Evolutionary conservation across 257 asterid species (phyloP).

Genomic region (Lycium ferocissimum): DNA sequence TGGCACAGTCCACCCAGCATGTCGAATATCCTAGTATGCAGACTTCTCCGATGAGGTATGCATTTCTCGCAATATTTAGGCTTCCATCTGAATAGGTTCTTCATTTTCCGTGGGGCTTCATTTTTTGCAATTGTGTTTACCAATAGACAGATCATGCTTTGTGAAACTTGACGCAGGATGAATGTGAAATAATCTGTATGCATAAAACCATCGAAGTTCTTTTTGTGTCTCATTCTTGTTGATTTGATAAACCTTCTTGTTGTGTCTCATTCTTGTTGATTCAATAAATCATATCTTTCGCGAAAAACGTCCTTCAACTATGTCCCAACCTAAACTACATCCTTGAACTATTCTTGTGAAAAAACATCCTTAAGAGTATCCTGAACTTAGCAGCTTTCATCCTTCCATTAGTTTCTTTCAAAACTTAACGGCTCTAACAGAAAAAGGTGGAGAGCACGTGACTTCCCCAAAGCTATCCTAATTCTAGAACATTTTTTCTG

Average conservation of each 20-base stretch:
- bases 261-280: not conserved
- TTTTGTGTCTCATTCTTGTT: not conserved
- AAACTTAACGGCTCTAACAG: not conserved
- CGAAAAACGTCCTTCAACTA: not conserved
- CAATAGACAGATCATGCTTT: conserved; percentile 1
- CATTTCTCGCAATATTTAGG: not conserved
- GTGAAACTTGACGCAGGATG: conserved; percentile 2
- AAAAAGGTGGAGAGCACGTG: not conserved
- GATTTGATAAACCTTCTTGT: not conserved
- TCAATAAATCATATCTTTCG: conserved; percentile 4
- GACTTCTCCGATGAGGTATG: conserved; percentile 49
- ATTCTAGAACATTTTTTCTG: not conserved
- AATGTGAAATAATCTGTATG: not conserved
- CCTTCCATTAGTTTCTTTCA: not conserved
- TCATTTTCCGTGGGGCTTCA: not conserved
- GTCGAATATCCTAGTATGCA: conserved; percentile 46
- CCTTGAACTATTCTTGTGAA: not conserved
- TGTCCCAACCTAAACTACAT: not conserved
- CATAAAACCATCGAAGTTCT: conserved; percentile 12
- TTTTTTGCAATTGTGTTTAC: not conserved
- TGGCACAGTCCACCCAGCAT: conserved; percentile 43
- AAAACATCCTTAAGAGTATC: not conserved
- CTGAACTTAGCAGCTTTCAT: not conserved
- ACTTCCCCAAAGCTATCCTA: conserved; percentile 1
- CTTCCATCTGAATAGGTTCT: conserved; percentile 3